phyloP scores from a whole-genome alignment of 2,329 filamentous ascomycete species.

The Fonsecaea monophora region DNA sequence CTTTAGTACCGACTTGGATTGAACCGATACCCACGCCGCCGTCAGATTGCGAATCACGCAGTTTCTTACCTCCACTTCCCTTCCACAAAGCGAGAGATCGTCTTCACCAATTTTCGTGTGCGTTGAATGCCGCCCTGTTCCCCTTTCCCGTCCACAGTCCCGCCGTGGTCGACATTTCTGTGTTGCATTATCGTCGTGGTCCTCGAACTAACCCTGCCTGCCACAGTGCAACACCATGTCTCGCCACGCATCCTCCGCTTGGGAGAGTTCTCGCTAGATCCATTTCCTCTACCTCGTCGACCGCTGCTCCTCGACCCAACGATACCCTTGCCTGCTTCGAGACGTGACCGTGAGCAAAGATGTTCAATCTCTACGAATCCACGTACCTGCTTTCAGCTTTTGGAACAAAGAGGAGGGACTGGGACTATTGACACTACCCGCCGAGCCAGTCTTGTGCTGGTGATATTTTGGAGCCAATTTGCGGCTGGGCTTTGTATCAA shows the following conservation, averaged over 20 bases:
- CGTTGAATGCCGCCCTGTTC: neutral
- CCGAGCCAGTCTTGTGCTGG: neutral
- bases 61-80: neutral
- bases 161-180: neutral
- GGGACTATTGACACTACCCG: neutral
- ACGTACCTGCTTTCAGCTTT: neutral
- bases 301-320: neutral
- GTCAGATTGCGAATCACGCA: too few relatives aligned
- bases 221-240: neutral
- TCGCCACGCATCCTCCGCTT: neutral
- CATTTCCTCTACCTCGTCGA: neutral
- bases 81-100: neutral
- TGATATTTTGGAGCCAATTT: neutral
- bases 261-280: neutral
- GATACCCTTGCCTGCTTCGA: neutral
- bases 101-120: neutral
- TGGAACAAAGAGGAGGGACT: neutral
- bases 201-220: neutral
- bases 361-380: neutral
- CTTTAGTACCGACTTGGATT: neutral
- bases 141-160: neutral
- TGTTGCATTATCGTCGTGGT: too few relatives aligned
- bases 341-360: neutral
- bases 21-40: neutral
- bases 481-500: neutral